phyloP scores from a whole-genome alignment of 2,329 filamentous ascomycete species.

The Hymenoscyphus albidus region DNA sequence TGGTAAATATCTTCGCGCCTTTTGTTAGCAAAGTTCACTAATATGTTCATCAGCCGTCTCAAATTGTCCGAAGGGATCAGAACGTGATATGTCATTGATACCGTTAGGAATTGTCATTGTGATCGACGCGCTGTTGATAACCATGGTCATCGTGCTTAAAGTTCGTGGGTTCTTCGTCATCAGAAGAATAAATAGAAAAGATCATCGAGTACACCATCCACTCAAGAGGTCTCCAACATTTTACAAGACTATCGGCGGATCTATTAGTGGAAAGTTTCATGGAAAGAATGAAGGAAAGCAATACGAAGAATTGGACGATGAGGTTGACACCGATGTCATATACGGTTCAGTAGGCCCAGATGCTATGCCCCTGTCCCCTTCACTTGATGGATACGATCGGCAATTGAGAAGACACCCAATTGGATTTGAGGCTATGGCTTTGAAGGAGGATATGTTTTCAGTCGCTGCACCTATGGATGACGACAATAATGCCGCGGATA shows the following conservation, averaged over 20 bases:
- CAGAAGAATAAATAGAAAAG: conserved; percentile 13
- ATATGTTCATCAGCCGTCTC: not conserved
- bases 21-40: not conserved
- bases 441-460: conserved; percentile 16
- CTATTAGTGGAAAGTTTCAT: not conserved
- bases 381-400: not conserved
- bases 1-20: conserved; percentile 28
- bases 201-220: not conserved
- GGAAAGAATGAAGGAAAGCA: not conserved
- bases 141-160: conserved; percentile 10
- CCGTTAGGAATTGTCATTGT: not conserved
- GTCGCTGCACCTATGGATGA: conserved; percentile 16
- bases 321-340: not conserved
- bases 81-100: not conserved
- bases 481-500: conserved; percentile 25
- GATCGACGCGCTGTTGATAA: not conserved
- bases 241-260: not conserved
- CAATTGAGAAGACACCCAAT: conserved; percentile 18
- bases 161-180: conserved; percentile 38
- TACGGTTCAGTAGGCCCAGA: conserved; percentile 3
- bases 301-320: conserved; percentile 21
- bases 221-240: conserved; percentile 6
- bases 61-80: not conserved
- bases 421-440: conserved; percentile 21
- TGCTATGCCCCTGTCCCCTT: not conserved